Base-by-base conservation (phyloP, 2,329 filamentous ascomycete species). In the Aspergillus sp. region DNA sequence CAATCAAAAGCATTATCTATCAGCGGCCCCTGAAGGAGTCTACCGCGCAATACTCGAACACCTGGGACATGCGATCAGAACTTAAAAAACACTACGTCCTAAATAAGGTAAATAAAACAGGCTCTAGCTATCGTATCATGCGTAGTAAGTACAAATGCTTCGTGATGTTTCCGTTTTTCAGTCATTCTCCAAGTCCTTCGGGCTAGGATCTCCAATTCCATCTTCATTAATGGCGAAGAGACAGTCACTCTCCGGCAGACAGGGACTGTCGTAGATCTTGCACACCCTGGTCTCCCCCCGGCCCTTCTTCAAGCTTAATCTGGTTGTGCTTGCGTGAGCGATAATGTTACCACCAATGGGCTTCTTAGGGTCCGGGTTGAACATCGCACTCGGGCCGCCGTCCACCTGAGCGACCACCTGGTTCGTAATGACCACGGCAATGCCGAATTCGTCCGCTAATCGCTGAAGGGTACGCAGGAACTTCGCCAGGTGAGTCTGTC, bases 271-370 rank as follows among this genome's bases (percentile, higher is more conserved):
- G 69, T 99, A 99, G 57, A 99, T 99, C 80, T 97, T 99, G 77
- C 94, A 96, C 61, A 99, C 90, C 77, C 94, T 84, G 19, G 94
- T 99, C 79, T 99, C 94, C 26, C 83, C 94, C 50, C 94, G 82
- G 1, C 94, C 95, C 73, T 99, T 99, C 78, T 96, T 96, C 68
- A 99, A 73, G 66, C 91, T 96, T 63, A 99, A 82, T 66, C 94
- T 82, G 2, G 94, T 99, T 1, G 94, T 99, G 67, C 90, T 96
- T 48, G 94, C 92, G 71, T 99, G 94, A 2, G 95, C 94, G 69
- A 99, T 97, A 61, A 99, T 99, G 73, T 99, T 97, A 59, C 94
- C 94, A 61, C 94, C 94, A 69, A 99, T 96, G 0, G 94, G 94
- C 73, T 99, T 99, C 82, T 99, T 99, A 7, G 94, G 94, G 66